Base-by-base conservation (phyloP, 352 stramenopile species). In the Globisporangium yorkense region DNA sequence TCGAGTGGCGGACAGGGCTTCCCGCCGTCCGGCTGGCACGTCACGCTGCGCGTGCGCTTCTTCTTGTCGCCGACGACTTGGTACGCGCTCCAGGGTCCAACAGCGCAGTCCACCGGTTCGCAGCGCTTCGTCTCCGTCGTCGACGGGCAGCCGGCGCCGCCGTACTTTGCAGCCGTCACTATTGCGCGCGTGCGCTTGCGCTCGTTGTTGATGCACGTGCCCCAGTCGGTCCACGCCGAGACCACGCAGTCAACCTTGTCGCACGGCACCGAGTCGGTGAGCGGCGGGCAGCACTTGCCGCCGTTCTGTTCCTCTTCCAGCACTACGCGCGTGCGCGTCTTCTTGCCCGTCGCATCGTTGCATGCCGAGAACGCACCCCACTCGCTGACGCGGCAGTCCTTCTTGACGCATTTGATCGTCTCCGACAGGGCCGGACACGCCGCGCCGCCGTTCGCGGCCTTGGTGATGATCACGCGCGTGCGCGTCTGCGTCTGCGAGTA, bases 231-330 rank as follows among this genome's bases (percentile, higher is more conserved):
- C 78, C 78, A 88, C 43, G 70, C 54, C 15, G 62, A 71, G 7
- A 82, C 60, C 18, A 67, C 66, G 39, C 75, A 83, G 65, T 79
- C 63, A 15, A 87, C 63, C 3, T 69, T 67, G 51, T 79, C 70
- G 41, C 79, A 86, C 12, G 54, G 0, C 13, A 46, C 53, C 5
- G 57, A 58, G 33, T 79, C 71, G 9, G 39, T 48, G 8, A 79
- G 57, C 10, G 56, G 8, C 18, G 69, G 71, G 43, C 71, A 80
- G 13, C n/a, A 51, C 1, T 13, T 33, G 15, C 71, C 71, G 8
- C 73, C 68, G 52, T 84, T 74, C 10, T 68, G 16, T 0, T 67
- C 71, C 10, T 75, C 56, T 27, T 72, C 61, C 18, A 76, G 73
- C 39, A 89, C 51, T 2, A 51, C 72, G 29, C 80, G 71, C 15